Base-by-base conservation (phyloP, 2,329 filamentous ascomycete species). In the Alternaria brassicicola region DNA sequence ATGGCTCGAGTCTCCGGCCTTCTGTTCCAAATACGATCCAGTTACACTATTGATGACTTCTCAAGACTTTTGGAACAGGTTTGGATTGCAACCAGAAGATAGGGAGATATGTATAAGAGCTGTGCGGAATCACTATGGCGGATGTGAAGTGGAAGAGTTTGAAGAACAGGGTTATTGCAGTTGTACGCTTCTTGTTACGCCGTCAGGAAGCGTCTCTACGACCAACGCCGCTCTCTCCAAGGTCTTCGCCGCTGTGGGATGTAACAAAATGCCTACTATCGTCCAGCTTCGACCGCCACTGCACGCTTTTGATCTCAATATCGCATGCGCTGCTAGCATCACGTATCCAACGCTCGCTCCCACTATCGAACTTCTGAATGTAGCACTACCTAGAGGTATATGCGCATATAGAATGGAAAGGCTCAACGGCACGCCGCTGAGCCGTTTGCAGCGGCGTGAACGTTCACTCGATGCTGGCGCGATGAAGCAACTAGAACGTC, bases 271-370 rank as follows among this genome's bases (percentile, higher is more conserved):
- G n/a, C 17, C n/a, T 25, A 10, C 41, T 7, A 65, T 76, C 6
- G 49, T 75, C 6, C 74, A 76, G 49, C 36, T 76, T n/a, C 67
- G 74, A 3, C 68, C 73, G 6, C 6, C 49, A 6, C 63, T 61
- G 45, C 65, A 74, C 54, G 52, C 61, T 0, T 59, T 75, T 4
- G 63, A 73, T 41, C 42, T 72, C n/a, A 7, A 51, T 7, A 63
- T 72, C 12, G 42, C 60, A 3, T 41, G 31, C 3, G 61, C 59
- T 15, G 76, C 76, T 4, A 62, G 47, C 36, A 35, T 17, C 0
- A 59, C 54, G 1, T 76, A 77, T 46, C 52, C 65, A 1, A n/a
- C 17, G 3, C 54, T 69, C 17, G 72, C 65, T n/a, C 75, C 76
- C 2, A 50, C 8, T 6, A 48, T 64, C 23, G 46, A 48, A 41